phyloP scores from a whole-genome alignment of 2,329 filamentous ascomycete genomes.

The Uncinocarpus reesii region DNA sequence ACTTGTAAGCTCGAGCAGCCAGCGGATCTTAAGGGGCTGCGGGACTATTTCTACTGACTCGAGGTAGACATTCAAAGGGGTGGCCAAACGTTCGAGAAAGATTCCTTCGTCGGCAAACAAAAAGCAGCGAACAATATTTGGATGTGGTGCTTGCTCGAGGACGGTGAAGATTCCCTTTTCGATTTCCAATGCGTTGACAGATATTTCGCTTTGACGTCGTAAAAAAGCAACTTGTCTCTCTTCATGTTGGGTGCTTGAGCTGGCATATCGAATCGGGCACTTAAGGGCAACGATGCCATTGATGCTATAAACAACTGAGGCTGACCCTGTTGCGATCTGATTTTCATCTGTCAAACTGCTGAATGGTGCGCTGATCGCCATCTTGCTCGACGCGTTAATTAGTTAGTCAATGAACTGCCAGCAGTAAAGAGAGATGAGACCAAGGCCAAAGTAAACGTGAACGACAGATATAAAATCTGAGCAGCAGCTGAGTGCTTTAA shows the following conservation, averaged over 20 bases:
- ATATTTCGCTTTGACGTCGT: background rate
- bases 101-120: slow-evolving; percentile 4
- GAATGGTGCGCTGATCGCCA: background rate
- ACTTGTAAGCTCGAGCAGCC: slow-evolving; percentile 2
- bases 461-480: too few relatives aligned
- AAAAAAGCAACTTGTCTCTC: background rate
- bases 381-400: background rate
- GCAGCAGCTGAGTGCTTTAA: too few relatives aligned
- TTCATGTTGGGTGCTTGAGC: background rate
- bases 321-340: slow-evolving; percentile 3
- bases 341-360: background rate
- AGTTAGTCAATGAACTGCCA: background rate
- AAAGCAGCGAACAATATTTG: slow-evolving; percentile 7
- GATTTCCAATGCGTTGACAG: background rate
- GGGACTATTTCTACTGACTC: background rate
- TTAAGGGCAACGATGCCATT: slow-evolving; percentile 2
- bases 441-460: too few relatives aligned
- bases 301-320: slow-evolving; percentile 6
- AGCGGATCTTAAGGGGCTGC: background rate
- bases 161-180: slow-evolving; percentile 1
- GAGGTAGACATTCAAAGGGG: slow-evolving; percentile 1
- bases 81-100: slow-evolving; percentile 1
- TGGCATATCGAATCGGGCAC: slow-evolving; percentile 2
- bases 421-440: too few relatives aligned
- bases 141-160: slow-evolving; percentile 1